Base-by-base conservation (phyloP, 2,329 filamentous ascomycete genomes). In the Neocatenulostroma microsporum region DNA sequence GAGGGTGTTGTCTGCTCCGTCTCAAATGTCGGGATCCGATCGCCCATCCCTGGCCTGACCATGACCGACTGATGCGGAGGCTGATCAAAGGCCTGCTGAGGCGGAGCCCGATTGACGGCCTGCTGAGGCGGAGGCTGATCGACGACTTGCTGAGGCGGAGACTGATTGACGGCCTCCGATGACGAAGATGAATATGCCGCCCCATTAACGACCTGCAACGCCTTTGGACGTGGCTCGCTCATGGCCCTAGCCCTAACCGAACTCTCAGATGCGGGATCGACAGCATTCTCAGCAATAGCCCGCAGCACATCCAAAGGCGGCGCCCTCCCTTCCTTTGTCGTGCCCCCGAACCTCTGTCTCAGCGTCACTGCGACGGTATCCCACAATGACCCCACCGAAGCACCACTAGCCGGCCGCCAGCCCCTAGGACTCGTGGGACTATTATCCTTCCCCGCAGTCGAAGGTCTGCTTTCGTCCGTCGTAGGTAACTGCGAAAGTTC, bases 11-110 rank as follows among this genome's bases (percentile, higher is more conserved):
- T 24, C 8, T 24, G 23, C 23, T 24, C 23, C 9, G 9, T 24
- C 23, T 24, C n/a, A 15, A 36, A 36, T 10, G 24, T 15, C 10
- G 34, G 34, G 18, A 36, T 36, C 24, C 34, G 17, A 15, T 30
- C 34, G 14, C 25, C 34, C n/a, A 20, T 21, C 14, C 19, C 23
- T 18, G 32, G 18, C 32, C 23, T 17, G 14, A 9, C 12, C 32
- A 10, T 10, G 27, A 8, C 9, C 27, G 27, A 10, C 27, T 24
- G 23, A n/a, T n/a, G n/a, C n/a, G n/a, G n/a, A n/a, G n/a, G n/a
- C n/a, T n/a, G n/a, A 8, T 24, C n/a, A n/a, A 10, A 8, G 27
- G 9, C 9, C 27, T 8, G 8, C 27, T 24, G 23, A 8, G 8
- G 23, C 23, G 23, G 8, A 24, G n/a, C 9, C 23, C n/a, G 23